Percentiles rank a stretch among this genome's conserved stretches.
These are phyloP conservation scores for Naganishia sp. DNA, from an alignment of 1,284 basidiomycete species.

Conservation along the genomic window DNA sequence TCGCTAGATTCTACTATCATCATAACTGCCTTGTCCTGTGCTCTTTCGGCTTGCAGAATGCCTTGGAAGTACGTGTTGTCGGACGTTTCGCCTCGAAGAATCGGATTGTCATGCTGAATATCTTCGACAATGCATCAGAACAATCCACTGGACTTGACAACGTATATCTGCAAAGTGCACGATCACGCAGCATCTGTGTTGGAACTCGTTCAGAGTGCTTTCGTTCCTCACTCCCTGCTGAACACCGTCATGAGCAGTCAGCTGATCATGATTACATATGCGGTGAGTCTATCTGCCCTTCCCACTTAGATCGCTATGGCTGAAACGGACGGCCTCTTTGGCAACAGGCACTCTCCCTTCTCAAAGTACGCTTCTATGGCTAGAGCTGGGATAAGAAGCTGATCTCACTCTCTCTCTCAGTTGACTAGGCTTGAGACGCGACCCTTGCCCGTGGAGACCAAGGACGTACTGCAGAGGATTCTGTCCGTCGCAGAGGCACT, in stretches of 20 bases:
- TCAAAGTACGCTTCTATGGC: neutral
- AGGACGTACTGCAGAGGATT: slow-evolving; percentile 19
- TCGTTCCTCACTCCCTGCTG: slow-evolving; percentile 16
- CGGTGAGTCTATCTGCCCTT: slow-evolving; percentile 11
- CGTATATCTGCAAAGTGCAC: slow-evolving; percentile 16
- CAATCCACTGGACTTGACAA: slow-evolving; percentile 13
- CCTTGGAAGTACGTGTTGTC: slow-evolving; percentile 62
- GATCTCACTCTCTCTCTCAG: neutral
- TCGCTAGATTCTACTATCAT: slow-evolving; percentile 69
- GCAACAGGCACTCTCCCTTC: slow-evolving; percentile 9
- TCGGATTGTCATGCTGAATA: slow-evolving; percentile 84
- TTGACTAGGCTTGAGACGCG: slow-evolving; percentile 23
- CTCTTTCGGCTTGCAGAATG: slow-evolving; percentile 92
- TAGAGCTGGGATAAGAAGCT: neutral
- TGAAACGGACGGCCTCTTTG: neutral
- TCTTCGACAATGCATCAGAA: slow-evolving; percentile 62
- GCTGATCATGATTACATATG: slow-evolving; percentile 22
- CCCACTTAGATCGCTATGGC: neutral
- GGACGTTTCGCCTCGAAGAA: too few relatives aligned
- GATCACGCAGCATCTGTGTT: slow-evolving; percentile 10
- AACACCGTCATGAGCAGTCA: slow-evolving; percentile 26
- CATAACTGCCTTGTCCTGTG: slow-evolving; percentile 85
- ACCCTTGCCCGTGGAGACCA: slow-evolving; percentile 15
- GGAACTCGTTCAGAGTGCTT: slow-evolving; percentile 22
- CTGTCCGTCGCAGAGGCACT: slow-evolving; percentile 17